phyloP scores from a whole-genome alignment of 2,329 filamentous ascomycete species.

The Monosporascus cannonballus region DNA sequence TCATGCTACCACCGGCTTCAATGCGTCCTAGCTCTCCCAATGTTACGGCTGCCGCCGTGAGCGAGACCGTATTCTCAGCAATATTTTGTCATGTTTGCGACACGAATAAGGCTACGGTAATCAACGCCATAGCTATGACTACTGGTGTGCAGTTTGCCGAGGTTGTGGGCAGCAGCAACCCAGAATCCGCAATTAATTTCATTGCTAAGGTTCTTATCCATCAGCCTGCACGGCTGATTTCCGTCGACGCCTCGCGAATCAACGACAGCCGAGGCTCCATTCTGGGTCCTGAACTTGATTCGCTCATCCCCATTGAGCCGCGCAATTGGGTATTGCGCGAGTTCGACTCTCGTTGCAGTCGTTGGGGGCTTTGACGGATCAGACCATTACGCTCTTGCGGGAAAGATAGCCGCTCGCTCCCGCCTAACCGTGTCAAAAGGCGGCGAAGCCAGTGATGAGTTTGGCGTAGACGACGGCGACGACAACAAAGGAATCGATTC shows the following conservation, averaged over 20 bases:
- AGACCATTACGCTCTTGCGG: constrained; percentile 5
- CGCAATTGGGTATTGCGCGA: constrained; percentile 8
- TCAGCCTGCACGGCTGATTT: constrained; percentile 7
- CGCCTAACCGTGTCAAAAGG: background rate
- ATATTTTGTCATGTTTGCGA: constrained; percentile 5
- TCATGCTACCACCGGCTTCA: constrained; percentile 8
- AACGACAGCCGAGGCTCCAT: constrained; percentile 3
- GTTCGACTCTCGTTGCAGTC: constrained; percentile 5
- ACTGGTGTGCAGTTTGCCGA: background rate
- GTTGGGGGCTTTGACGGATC: constrained; percentile 4
- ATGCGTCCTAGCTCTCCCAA: constrained; percentile 1
- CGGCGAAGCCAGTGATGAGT: background rate
- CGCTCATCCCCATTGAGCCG: constrained; percentile 6
- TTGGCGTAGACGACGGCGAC: background rate
- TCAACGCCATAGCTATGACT: background rate
- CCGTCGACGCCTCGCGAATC: constrained; percentile 2
- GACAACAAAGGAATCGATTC: background rate
- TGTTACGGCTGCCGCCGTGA: background rate
- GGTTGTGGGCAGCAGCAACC: constrained; percentile 1
- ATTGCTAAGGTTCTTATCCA: constrained; percentile 2
- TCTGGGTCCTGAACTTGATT: constrained; percentile 4
- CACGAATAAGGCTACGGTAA: background rate
- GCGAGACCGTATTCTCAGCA: constrained; percentile 6
- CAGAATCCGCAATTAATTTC: constrained; percentile 1
- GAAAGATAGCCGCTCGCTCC: constrained; percentile 6